Evolutionary conservation across 169 alveolate genomes (phyloP).

Genomic region (Plasmodium sp.): DNA sequence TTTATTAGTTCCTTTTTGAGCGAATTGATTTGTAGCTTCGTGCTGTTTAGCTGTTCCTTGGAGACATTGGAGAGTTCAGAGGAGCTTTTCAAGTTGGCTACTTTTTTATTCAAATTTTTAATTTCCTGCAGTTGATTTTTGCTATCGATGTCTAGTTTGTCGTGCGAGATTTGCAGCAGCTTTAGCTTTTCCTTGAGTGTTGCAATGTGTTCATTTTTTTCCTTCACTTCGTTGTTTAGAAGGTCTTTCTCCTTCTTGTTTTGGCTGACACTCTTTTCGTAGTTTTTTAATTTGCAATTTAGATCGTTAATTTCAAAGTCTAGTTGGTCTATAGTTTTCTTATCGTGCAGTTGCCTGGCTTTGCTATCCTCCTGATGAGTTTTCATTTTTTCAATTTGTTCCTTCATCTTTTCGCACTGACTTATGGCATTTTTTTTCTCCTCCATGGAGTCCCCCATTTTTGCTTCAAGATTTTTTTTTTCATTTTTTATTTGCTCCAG

Average conservation of each 20-base stretch:
- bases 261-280: constrained; percentile 89
- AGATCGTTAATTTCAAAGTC: constrained; percentile 90
- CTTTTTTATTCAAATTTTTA: constrained; percentile 78
- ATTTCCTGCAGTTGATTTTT: constrained; percentile 85
- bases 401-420: constrained; percentile 81
- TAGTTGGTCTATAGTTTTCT: constrained; percentile 86
- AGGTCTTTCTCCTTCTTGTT: constrained; percentile 77
- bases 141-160: constrained; percentile 87
- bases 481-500: constrained; percentile 58
- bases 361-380: constrained; percentile 88
- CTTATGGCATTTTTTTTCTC: constrained; percentile 85
- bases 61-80: constrained; percentile 87
- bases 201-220: constrained; percentile 89
- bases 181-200: constrained; percentile 91
- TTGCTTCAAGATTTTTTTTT: constrained; percentile 36
- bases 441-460: constrained; percentile 84
- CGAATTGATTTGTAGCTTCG: constrained; percentile 85
- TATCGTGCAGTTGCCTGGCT: constrained; percentile 84
- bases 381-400: constrained; percentile 85
- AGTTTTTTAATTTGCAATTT: constrained; percentile 86
- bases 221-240: constrained; percentile 89
- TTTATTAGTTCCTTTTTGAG: constrained; percentile 76
- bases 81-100: constrained; percentile 84
- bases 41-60: constrained; percentile 87
- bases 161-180: constrained; percentile 86